These are phyloP conservation scores for Apophysomyces trapeziformis DNA, from an alignment of 371 early-diverging fungal genomes.

Conservation along the genomic window DNA sequence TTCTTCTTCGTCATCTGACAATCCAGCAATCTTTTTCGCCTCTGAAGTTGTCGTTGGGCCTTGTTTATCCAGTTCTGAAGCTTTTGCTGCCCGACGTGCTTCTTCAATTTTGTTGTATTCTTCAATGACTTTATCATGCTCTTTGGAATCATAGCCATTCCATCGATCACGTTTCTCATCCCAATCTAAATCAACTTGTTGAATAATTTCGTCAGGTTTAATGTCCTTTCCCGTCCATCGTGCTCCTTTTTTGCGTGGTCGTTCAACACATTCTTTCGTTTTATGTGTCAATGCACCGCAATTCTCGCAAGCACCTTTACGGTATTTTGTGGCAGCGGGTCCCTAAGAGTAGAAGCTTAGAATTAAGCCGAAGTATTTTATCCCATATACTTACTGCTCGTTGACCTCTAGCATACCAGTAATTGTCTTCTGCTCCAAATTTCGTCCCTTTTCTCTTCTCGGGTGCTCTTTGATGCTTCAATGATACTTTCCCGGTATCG, in stretches of 20 bases:
- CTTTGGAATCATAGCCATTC: constrained; percentile 94
- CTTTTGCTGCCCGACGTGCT: constrained; percentile 81
- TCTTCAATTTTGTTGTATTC: constrained; percentile 94
- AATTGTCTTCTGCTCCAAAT: constrained; percentile 54
- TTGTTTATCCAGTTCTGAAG: constrained; percentile 75
- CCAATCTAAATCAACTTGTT: constrained; percentile 80
- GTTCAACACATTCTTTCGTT: constrained; percentile 92
- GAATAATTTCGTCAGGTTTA: constrained; percentile 85
- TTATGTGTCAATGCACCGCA: constrained; percentile 96
- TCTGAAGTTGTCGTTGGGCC: constrained; percentile 59
- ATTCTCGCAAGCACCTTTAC: constrained; percentile 96
- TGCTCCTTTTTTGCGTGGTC: constrained; percentile 91
- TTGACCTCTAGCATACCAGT: constrained; percentile 88
- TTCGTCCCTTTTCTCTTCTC: constrained; percentile 39
- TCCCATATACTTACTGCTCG: constrained; percentile 54
- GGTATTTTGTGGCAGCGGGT: constrained; percentile 87
- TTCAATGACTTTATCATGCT: constrained; percentile 77
- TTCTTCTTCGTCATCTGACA: constrained; percentile 73
- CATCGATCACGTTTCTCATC: constrained; percentile 97
- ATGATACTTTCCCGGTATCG: constrained; percentile 82
- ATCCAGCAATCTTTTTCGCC: constrained; percentile 57
- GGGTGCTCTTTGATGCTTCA: constrained; percentile 87
- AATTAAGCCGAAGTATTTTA: not conserved
- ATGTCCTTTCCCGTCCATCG: constrained; percentile 88
- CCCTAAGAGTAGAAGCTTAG: constrained; percentile 43